phyloP scores from a whole-genome alignment of 306 rosid species.

The Rosa lucieae region DNA sequence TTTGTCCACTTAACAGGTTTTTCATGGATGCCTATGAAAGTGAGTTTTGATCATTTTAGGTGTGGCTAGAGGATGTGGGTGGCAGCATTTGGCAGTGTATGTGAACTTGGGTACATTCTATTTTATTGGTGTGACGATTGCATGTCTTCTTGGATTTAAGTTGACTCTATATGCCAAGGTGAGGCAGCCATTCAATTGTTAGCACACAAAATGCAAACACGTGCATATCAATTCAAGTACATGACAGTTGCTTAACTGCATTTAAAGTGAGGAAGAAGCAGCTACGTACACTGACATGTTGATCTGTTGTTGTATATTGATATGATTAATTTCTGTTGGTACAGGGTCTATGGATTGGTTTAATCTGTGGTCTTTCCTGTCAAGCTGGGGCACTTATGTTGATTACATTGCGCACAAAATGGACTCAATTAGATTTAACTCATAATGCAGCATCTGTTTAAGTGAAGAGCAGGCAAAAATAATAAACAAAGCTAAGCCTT shows the following conservation, averaged over 20 bases:
- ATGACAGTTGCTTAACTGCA: background rate
- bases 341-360: conserved; percentile 86
- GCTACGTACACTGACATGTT: background rate
- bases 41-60: conserved; percentile 44
- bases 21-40: background rate
- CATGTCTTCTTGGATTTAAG: conserved; percentile 59
- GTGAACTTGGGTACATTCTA: conserved; percentile 68
- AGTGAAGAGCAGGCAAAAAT: background rate
- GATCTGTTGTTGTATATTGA: background rate
- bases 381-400: conserved; percentile 49
- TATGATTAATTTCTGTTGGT: background rate
- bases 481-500: background rate
- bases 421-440: conserved; percentile 39
- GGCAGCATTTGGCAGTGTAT: conserved; percentile 66
- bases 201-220: too few species aligned
- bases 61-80: conserved; percentile 82
- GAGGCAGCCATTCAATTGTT: background rate
- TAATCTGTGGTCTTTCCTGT: conserved; percentile 59
- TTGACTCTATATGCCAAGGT: conserved; percentile 59
- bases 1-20: background rate
- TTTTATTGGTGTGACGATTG: conserved; percentile 63
- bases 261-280: background rate
- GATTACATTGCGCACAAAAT: conserved; percentile 36
- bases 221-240: background rate
- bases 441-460: conserved; percentile 2